Base-by-base conservation (phyloP, 2,329 filamentous ascomycete genomes). In the Trichoderma sp. region DNA sequence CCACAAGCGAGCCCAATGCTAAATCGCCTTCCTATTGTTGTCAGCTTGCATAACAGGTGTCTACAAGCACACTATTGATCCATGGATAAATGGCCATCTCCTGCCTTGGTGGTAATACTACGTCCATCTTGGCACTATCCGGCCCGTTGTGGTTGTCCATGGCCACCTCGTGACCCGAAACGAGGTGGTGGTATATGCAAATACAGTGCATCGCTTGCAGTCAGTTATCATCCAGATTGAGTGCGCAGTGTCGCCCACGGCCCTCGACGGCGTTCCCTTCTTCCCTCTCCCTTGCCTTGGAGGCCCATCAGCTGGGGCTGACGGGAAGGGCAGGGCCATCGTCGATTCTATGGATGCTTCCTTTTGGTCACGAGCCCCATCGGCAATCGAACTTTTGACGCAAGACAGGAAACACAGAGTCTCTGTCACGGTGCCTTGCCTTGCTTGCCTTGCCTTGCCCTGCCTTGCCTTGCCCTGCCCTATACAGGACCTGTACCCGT, bases 231-330 rank as follows among this genome's bases (percentile, higher is more conserved):
- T 58, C 30, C 56, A n/a, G 18, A 32, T 9, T 32, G 28, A n/a
- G 30, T 34, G 56, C 56, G 56, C 14, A 32, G 18, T 30, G n/a
- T n/a, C 56, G 18, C 56, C 28, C 56, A n/a, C 66, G 11, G 26
- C 60, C 34, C 66, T 62, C 63, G 30, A 36, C 43, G 57, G 21
- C 39, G 9, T 53, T 69, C 66, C 65, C 39, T 32, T 53, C 28
- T 43, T 61, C 56, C 11, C 56, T 24, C 53, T 32, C 56, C 66
- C 66, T 69, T 69, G 57, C 66, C 21, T 69, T 28, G 18, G 24
- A 53, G 36, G 57, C 56, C 57, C 66, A 61, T 69, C 57, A 69
- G 66, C 66, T 69, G 65, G 62, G 53, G 65, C 65, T 68, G 66
- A 66, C 28, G 12, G 26, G 63, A 66, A 15, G 47, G 14, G 28